Conservation (phyloP, 345 rosid species). For the Salix koriyanagi region DNA sequence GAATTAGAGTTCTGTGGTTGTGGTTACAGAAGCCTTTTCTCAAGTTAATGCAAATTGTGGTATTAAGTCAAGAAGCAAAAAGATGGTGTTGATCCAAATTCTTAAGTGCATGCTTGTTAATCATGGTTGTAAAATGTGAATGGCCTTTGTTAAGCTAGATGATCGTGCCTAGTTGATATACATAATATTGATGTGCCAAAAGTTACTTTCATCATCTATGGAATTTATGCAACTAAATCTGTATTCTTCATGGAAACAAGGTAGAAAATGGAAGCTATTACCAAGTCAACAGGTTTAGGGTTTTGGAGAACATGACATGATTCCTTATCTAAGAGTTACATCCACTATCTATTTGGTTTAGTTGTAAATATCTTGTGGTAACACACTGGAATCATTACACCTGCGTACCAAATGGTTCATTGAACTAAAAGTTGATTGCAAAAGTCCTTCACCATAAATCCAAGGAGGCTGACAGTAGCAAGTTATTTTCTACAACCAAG, state of each 20-base stretch:
- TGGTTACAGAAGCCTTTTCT: not conserved
- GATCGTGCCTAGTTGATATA: not conserved
- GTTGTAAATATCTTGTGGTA: too few species aligned
- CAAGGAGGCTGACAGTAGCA: too few species aligned
- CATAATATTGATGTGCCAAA: not conserved
- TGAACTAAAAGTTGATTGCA: too few species aligned
- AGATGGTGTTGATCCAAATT: not conserved
- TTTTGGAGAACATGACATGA: too few species aligned
- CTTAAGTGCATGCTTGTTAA: not conserved
- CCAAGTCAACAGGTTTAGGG: not conserved
- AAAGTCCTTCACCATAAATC: too few species aligned
- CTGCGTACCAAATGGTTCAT: too few species aligned
- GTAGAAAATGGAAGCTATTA: not conserved
- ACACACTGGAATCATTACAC: too few species aligned
- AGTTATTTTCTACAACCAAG: too few species aligned
- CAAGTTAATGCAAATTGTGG: not conserved
- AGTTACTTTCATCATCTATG: not conserved
- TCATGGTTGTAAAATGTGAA: not conserved
- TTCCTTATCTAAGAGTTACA: too few species aligned
- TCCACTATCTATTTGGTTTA: too few species aligned
- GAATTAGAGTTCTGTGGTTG: not conserved
- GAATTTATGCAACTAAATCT: not conserved
- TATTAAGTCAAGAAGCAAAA: not conserved
- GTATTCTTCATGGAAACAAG: not conserved
- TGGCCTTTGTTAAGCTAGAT: not conserved